These are phyloP conservation scores for Graphilbum fragrans DNA, from an alignment of 2,329 filamentous ascomycete species.

Conservation along the genomic window DNA sequence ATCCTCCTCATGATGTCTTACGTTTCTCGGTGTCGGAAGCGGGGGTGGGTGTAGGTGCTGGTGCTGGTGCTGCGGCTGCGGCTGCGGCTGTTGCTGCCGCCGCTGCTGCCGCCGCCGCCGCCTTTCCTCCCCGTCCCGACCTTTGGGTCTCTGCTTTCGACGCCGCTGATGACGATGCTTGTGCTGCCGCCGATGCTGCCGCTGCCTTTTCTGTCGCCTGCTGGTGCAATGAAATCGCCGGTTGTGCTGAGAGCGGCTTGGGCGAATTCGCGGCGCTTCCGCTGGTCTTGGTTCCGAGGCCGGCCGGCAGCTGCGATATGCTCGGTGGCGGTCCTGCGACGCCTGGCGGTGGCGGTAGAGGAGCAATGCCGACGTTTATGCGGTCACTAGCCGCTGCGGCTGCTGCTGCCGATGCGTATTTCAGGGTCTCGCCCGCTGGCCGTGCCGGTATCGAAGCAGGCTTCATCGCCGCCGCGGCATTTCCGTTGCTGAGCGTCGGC, in stretches of 20 bases:
- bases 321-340: slow-evolving; percentile 21
- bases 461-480: slow-evolving; percentile 58
- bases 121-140: slow-evolving; percentile 29
- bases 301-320: slow-evolving; percentile 36
- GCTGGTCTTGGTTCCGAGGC: slow-evolving; percentile 43
- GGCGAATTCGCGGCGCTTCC: slow-evolving; percentile 44
- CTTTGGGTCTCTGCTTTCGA: slow-evolving; percentile 21
- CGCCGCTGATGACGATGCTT: slow-evolving; percentile 15
- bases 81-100: slow-evolving; percentile 1
- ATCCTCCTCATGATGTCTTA: too few relatives aligned
- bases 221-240: slow-evolving; percentile 13
- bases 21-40: slow-evolving; percentile 15
- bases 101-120: slow-evolving; percentile 20
- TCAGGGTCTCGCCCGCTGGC: slow-evolving; percentile 78
- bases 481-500: slow-evolving; percentile 46
- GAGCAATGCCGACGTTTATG: slow-evolving; percentile 86
- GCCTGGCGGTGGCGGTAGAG: slow-evolving; percentile 80
- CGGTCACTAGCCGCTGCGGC: slow-evolving; percentile 80
- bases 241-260: slow-evolving; percentile 33
- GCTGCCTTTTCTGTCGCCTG: slow-evolving; percentile 20
- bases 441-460: slow-evolving; percentile 77
- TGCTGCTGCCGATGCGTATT: slow-evolving; percentile 92
- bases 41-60: slow-evolving; percentile 8
- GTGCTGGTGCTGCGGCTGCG: background rate
- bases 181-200: slow-evolving; percentile 10